A percentile compares a stretch with the other conserved stretches of the same genome.
phyloP scores from a whole-genome alignment of 1,284 basidiomycete species.

The Porodaedalea pini region DNA sequence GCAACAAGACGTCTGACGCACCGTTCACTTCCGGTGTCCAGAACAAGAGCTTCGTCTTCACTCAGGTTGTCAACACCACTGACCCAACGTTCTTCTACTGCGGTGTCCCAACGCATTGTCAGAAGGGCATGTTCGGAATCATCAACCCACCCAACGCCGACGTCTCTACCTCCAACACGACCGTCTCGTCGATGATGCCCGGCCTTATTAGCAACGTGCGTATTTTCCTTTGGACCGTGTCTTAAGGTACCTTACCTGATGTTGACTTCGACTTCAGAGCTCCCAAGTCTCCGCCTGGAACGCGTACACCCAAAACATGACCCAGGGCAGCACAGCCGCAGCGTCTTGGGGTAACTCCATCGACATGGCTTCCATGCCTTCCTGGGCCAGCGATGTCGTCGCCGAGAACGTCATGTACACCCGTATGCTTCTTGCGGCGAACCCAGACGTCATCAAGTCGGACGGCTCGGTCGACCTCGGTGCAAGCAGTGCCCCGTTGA shows the following conservation, averaged over 20 bases:
- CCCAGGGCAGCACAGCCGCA: slow-evolving; percentile 45
- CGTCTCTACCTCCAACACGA: slow-evolving; percentile 37
- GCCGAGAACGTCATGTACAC: slow-evolving; percentile 62
- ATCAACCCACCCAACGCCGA: slow-evolving; percentile 60
- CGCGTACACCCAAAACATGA: slow-evolving; percentile 46
- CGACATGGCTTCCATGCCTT: slow-evolving; percentile 51
- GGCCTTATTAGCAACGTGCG: slow-evolving; percentile 45
- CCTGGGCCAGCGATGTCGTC: slow-evolving; percentile 46
- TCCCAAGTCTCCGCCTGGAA: slow-evolving; percentile 55
- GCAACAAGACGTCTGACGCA: slow-evolving; percentile 62
- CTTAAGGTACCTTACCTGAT: background rate
- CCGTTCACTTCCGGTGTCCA: slow-evolving; percentile 64
- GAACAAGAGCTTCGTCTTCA: slow-evolving; percentile 60
- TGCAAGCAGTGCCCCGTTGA: slow-evolving; percentile 44
- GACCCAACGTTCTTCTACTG: slow-evolving; percentile 72
- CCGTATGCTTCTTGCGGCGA: slow-evolving; percentile 57
- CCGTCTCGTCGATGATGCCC: slow-evolving; percentile 50
- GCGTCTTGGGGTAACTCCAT: slow-evolving; percentile 62
- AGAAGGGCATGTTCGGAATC: slow-evolving; percentile 80
- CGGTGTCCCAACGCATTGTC: slow-evolving; percentile 60
- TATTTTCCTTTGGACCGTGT: slow-evolving; percentile 14
- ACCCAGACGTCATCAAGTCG: slow-evolving; percentile 49
- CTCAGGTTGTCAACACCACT: slow-evolving; percentile 67
- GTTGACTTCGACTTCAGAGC: slow-evolving; percentile 29
- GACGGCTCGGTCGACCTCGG: slow-evolving; percentile 54